A percentile compares a stretch with the other conserved stretches of the same genome.
phyloP scores from a whole-genome alignment of 768 basidiomycete species.

The Podaxis pistillaris region DNA sequence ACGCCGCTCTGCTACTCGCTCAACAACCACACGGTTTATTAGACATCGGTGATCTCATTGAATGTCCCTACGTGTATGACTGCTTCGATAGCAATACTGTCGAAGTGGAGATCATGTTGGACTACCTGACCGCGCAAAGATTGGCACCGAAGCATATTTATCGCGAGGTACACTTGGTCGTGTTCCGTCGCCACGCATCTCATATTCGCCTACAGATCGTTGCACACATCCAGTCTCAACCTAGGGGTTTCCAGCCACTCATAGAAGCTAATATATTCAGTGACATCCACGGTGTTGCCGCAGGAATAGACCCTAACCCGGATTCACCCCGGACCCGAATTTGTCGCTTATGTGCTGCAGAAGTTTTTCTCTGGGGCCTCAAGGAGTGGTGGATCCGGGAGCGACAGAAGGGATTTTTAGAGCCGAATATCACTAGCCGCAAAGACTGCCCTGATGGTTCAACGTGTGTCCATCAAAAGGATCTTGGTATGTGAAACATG shows the following conservation, averaged over 20 bases:
- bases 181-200: not conserved
- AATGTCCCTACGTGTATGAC: conserved; percentile 76
- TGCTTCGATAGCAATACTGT: conserved; percentile 75
- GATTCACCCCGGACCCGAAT: conserved; percentile 57
- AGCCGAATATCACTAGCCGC: conserved; percentile 51
- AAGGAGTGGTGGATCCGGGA: conserved; percentile 84
- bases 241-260: conserved; percentile 60
- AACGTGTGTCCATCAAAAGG: conserved; percentile 58
- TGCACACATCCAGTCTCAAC: conserved; percentile 55
- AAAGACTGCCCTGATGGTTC: conserved; percentile 69
- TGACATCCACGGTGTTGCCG: conserved; percentile 60
- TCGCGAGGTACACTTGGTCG: conserved; percentile 52
- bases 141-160: conserved; percentile 73
- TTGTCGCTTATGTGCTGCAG: conserved; percentile 73
- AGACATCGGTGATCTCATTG: conserved; percentile 73
- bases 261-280: conserved; percentile 70
- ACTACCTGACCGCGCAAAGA: conserved; percentile 65
- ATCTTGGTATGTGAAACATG: conserved; percentile 46
- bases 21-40: conserved; percentile 72
- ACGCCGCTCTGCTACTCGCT: conserved; percentile 49
- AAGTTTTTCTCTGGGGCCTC: conserved; percentile 73
- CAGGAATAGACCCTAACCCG: conserved; percentile 55
- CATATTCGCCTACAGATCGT: conserved; percentile 49
- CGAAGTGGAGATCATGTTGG: conserved; percentile 83
- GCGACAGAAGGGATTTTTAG: conserved; percentile 65